A percentile compares a stretch with the other conserved stretches of the same genome.
Conservation (phyloP, 371 early-diverging fungal genomes). For the Chytridium lagenaria region DNA sequence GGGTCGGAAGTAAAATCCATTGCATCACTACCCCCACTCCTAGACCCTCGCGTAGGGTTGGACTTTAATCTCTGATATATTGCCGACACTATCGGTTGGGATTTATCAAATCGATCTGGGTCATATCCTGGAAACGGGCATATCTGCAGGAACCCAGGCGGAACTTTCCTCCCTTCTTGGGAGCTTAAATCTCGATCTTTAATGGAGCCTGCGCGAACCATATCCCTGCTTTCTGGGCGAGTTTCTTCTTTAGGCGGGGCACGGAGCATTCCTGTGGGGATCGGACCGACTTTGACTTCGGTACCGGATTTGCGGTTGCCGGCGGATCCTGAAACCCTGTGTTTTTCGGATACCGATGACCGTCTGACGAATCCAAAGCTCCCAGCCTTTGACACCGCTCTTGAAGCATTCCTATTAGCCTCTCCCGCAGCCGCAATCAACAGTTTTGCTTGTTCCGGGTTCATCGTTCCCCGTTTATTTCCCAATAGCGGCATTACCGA, state of each 20-base stretch:
- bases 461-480: background rate
- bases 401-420: background rate
- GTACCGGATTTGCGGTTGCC: background rate
- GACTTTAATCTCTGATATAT: constrained; percentile 42
- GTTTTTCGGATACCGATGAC: constrained; percentile 14
- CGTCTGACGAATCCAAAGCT: constrained; percentile 35
- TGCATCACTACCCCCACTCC: constrained; percentile 10
- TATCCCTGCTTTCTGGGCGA: background rate
- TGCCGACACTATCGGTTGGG: constrained; percentile 38
- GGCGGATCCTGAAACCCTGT: background rate
- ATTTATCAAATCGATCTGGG: constrained; percentile 49
- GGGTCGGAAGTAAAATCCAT: background rate
- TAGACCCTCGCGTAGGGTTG: background rate
- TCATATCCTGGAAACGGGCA: constrained; percentile 60
- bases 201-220: background rate
- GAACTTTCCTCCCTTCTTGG: constrained; percentile 24
- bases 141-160: constrained; percentile 47
- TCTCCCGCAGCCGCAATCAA: constrained; percentile 25
- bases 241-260: constrained; percentile 29
- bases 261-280: constrained; percentile 37
- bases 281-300: constrained; percentile 16
- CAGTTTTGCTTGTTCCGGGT: constrained; percentile 13
- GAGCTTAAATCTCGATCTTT: constrained; percentile 9
- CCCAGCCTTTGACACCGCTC: background rate
- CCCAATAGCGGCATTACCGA: constrained; percentile 2